phyloP scores from a whole-genome alignment of 2,329 filamentous ascomycete species.

The Arthroderma sp. region DNA sequence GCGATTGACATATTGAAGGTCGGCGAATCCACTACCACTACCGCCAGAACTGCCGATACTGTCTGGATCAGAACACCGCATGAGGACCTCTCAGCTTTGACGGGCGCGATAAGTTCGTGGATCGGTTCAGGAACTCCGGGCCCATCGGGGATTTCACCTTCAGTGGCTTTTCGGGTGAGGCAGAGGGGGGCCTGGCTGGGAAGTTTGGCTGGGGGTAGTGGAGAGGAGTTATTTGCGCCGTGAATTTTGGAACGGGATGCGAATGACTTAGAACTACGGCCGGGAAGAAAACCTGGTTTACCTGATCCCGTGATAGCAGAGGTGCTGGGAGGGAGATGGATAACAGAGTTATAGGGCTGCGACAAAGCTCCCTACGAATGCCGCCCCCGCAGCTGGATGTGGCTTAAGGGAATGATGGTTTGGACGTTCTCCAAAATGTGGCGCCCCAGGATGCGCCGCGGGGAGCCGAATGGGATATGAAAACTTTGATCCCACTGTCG shows the following conservation, averaged over 20 bases:
- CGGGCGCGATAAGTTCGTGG: constrained; percentile 35
- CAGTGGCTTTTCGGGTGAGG: not conserved
- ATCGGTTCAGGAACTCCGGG: constrained; percentile 19
- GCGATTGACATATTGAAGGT: constrained; percentile 35
- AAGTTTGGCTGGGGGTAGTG: constrained; percentile 22
- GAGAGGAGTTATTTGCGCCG: constrained; percentile 23
- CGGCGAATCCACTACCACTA: constrained; percentile 8
- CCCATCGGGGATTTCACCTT: not conserved
- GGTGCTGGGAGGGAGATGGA: too few relatives aligned
- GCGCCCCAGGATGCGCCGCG: too few relatives aligned
- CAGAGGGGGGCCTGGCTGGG: constrained; percentile 26
- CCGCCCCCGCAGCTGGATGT: too few relatives aligned
- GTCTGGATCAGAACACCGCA: constrained; percentile 34
- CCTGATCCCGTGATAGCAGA: too few relatives aligned
- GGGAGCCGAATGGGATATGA: too few relatives aligned
- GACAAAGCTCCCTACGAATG: too few relatives aligned
- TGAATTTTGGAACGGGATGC: constrained; percentile 6
- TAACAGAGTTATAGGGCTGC: too few relatives aligned
- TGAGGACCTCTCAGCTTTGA: constrained; percentile 31
- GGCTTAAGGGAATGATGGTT: too few relatives aligned
- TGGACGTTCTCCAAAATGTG: too few relatives aligned
- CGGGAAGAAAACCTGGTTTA: too few relatives aligned
- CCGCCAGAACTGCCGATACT: constrained; percentile 7
- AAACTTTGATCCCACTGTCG: too few relatives aligned
- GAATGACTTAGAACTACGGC: too few relatives aligned